phyloP scores from a whole-genome alignment of 2,329 filamentous ascomycete species.

The Graphilbum fragrans region DNA sequence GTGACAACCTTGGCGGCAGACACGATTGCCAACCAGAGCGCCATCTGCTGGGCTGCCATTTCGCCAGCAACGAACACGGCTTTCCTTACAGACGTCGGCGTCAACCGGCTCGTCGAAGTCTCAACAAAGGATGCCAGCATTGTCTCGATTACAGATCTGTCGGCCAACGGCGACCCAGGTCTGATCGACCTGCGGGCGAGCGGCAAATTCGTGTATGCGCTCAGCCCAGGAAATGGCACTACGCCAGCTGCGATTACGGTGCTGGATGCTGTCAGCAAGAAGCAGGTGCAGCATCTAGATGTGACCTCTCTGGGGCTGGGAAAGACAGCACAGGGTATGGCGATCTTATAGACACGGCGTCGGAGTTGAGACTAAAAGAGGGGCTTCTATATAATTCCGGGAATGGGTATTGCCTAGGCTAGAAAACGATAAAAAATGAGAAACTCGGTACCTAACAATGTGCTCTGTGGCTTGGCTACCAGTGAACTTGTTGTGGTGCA shows the following conservation, averaged over 20 bases:
- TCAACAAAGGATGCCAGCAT: constrained; percentile 34
- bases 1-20: constrained; percentile 22
- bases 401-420: not conserved
- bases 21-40: constrained; percentile 35
- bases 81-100: constrained; percentile 44
- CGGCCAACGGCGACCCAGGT: constrained; percentile 33
- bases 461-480: no score
- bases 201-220: constrained; percentile 44
- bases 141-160: constrained; percentile 26
- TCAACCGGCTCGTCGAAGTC: constrained; percentile 45
- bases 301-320: constrained; percentile 14
- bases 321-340: constrained; percentile 19
- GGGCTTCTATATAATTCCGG: no score
- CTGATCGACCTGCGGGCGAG: constrained; percentile 40
- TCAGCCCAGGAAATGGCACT: constrained; percentile 39
- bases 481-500: no score
- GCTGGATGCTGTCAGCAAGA: constrained; percentile 19
- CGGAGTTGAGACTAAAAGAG: no score
- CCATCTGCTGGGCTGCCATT: constrained; percentile 47
- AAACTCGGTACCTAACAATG: no score
- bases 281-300: constrained; percentile 20
- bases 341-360: constrained; percentile 7
- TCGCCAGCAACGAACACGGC: constrained; percentile 33
- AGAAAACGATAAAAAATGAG: not conserved
- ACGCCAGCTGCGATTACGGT: constrained; percentile 23